Evolutionary conservation across 2,329 filamentous ascomycete genomes (phyloP), one percentile per base, ranked within the genome.

Genomic region (Colletotrichum graminicola): DNA sequence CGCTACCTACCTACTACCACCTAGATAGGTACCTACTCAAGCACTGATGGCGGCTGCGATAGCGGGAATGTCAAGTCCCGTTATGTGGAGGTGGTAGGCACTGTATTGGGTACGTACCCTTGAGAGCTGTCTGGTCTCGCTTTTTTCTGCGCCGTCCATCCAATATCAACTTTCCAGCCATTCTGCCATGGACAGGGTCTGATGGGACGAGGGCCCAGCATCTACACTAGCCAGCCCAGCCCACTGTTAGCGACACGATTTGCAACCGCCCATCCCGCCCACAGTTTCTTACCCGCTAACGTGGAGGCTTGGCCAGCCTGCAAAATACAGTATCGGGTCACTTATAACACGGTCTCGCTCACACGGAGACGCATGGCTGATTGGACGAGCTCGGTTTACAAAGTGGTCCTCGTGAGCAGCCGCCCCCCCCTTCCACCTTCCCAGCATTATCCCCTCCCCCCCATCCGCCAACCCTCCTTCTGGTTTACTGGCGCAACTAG

Each of bases 351-450:
- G 11, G 69, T 63, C 54, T 54, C 51, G 26, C 61, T 51, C 66
- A 45, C 71, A 73, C 67, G 60, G 72, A 65, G 62, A 51, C 72
- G 64, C 69, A 47, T 66, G 66, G 39, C 21, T 72, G 69, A 75
- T 75, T 75, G 74, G 74, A 14, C 51, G 39, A 49, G 26, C 43
- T 43, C 47, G 43, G 51, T 60, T 69, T 54, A 47, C 41, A 63
- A 69, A 56, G 65, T 66, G 64, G 60, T 54, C 71, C 68, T 70
- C 69, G 71, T 73, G 73, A 70, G 67, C 67, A 72, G 62, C 65
- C 65, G 45, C 29, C 54, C 66, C 62, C 39, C 45, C 71, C 34
- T 54, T 57, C 60, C 29, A 41, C 61, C 52, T 52, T 23, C 34
- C 63, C 23, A 39, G 36, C 6, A 45, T n/a, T 4, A 47, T 1